phyloP scores from a whole-genome alignment of 306 rosid genomes.

The Quercus wislizeni region DNA sequence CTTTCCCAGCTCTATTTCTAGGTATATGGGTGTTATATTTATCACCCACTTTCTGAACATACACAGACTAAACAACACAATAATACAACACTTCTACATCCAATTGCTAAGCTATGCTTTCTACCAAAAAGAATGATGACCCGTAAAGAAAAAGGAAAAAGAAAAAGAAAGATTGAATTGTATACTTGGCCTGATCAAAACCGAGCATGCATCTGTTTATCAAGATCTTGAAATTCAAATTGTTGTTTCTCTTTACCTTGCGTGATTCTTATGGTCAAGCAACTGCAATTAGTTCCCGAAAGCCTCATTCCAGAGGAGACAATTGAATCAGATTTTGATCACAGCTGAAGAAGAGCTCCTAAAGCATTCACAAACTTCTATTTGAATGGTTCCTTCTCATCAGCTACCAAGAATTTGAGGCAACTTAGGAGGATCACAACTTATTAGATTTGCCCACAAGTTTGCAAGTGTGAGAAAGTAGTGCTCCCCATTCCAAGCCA shows the following conservation, averaged over 20 bases:
- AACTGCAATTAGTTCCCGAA: slow-evolving; percentile 13
- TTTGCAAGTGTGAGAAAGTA: slow-evolving; percentile 68
- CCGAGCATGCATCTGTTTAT: slow-evolving; percentile 8
- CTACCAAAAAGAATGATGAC: slow-evolving; percentile 39
- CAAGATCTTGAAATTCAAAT: neutral
- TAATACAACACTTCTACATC: slow-evolving; percentile 15
- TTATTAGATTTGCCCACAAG: slow-evolving; percentile 78
- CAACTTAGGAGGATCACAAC: slow-evolving; percentile 53
- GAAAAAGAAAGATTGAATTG: slow-evolving; percentile 29
- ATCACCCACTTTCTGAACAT: slow-evolving; percentile 27
- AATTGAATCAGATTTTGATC: neutral
- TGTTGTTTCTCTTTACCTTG: slow-evolving; percentile 1
- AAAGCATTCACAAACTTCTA: slow-evolving; percentile 1
- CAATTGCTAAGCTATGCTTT: slow-evolving; percentile 28
- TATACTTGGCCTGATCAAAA: slow-evolving; percentile 18
- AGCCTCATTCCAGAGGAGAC: slow-evolving; percentile 26
- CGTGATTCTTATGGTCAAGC: slow-evolving; percentile 3
- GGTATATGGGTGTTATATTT: slow-evolving; percentile 1
- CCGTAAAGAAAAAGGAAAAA: slow-evolving; percentile 17
- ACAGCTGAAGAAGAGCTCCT: neutral
- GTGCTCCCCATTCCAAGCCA: slow-evolving; percentile 68
- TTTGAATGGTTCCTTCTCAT: slow-evolving; percentile 13
- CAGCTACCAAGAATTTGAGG: slow-evolving; percentile 24
- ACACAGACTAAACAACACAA: slow-evolving; percentile 13
- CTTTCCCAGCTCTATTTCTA: slow-evolving; percentile 9